Conservation (phyloP, 441 rosid genomes). For the Geranium incanum region DNA sequence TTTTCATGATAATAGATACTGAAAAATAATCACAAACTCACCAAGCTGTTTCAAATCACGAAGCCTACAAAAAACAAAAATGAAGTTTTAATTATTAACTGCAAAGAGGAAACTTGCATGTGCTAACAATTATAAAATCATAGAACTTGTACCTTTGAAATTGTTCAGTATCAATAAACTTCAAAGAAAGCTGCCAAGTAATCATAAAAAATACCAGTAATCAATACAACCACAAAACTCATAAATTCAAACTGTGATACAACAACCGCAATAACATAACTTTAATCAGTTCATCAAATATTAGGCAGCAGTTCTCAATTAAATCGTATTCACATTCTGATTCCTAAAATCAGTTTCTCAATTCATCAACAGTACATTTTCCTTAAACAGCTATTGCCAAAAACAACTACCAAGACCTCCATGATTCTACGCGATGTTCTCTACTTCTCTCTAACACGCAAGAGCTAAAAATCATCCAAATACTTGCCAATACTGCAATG, state of each 20-base stretch:
- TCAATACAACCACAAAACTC: neutral
- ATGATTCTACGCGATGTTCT: neutral
- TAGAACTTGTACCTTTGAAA: conserved; percentile 57
- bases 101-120: neutral
- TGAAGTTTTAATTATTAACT: conserved; percentile 9
- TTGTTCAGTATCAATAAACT: conserved; percentile 82
- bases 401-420: neutral
- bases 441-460: neutral
- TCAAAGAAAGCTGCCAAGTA: conserved; percentile 36
- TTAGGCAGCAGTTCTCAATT: neutral
- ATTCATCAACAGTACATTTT: neutral
- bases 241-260: conserved; percentile 15
- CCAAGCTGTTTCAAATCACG: conserved; percentile 92
- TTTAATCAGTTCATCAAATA: neutral
- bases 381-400: neutral
- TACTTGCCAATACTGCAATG: neutral
- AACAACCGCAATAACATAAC: neutral
- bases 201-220: neutral
- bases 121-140: neutral
- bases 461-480: neutral
- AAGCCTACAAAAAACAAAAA: conserved; percentile 46
- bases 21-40: conserved; percentile 25
- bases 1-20: neutral
- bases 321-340: neutral
- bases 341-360: neutral